phyloP scores from a whole-genome alignment of 495 filamentous ascomycete genomes.

The Tricharina praecox region DNA sequence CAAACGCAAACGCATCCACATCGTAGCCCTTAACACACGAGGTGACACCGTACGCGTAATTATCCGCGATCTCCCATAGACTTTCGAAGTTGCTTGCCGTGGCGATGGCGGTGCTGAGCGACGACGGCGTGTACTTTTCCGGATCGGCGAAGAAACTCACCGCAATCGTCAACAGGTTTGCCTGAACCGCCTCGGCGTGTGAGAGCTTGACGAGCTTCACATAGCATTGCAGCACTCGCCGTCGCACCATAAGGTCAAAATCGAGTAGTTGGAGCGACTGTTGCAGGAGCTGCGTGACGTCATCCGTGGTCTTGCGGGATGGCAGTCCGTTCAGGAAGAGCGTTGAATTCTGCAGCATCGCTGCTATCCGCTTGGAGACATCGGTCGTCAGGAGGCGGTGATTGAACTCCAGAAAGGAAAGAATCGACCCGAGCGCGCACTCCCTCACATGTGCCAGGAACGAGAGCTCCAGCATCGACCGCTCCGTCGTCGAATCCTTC shows the following conservation, averaged over 20 bases:
- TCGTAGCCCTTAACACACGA: constrained; percentile 67
- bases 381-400: constrained; percentile 79
- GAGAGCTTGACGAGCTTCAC: constrained; percentile 75
- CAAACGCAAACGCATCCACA: constrained; percentile 40
- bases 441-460: constrained; percentile 91
- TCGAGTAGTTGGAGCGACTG: constrained; percentile 83
- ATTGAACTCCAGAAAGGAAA: constrained; percentile 90
- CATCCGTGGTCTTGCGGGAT: constrained; percentile 69
- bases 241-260: constrained; percentile 78
- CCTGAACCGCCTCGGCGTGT: constrained; percentile 71
- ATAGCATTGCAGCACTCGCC: constrained; percentile 88
- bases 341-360: constrained; percentile 90
- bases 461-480: constrained; percentile 68
- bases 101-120: constrained; percentile 80
- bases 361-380: constrained; percentile 79
- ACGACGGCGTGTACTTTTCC: constrained; percentile 66
- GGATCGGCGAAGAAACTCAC: constrained; percentile 87
- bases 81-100: constrained; percentile 80
- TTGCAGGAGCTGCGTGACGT: constrained; percentile 66
- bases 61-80: constrained; percentile 89
- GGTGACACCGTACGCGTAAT: constrained; percentile 82
- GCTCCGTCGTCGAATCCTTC: constrained; percentile 69
- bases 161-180: constrained; percentile 81
- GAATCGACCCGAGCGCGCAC: constrained; percentile 78
- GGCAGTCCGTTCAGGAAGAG: constrained; percentile 72